phyloP scores from a whole-genome alignment of 495 filamentous ascomycete species.

The Penicillium crystallinum region DNA sequence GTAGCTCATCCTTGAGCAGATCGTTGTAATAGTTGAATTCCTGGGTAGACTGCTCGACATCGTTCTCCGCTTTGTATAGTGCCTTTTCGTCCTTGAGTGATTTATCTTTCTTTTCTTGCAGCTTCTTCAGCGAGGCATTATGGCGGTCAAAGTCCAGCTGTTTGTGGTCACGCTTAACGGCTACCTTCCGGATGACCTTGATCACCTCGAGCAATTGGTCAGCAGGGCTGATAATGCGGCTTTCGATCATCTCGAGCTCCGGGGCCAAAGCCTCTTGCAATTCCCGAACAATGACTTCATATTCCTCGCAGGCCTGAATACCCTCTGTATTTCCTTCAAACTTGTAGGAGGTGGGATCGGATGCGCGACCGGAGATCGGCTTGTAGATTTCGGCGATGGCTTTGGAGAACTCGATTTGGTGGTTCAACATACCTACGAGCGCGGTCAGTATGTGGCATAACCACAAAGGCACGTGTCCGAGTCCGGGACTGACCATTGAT shows the following conservation, averaged over 20 bases:
- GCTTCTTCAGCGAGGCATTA: conserved; percentile 76
- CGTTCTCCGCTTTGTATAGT: conserved; percentile 89
- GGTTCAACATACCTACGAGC: conserved; percentile 75
- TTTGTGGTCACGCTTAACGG: conserved; percentile 91
- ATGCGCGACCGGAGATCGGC: conserved; percentile 92
- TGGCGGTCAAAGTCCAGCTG: conserved; percentile 93
- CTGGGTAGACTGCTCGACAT: conserved; percentile 86
- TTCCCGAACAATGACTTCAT: conserved; percentile 85
- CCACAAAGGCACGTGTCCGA: neutral
- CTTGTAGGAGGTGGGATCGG: conserved; percentile 79
- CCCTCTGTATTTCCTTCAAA: conserved; percentile 88
- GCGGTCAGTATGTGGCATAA: conserved; percentile 10
- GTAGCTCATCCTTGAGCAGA: conserved; percentile 89
- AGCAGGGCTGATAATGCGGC: conserved; percentile 84
- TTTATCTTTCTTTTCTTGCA: conserved; percentile 97
- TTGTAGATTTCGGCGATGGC: conserved; percentile 95
- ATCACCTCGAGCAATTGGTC: conserved; percentile 92
- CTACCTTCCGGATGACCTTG: conserved; percentile 87
- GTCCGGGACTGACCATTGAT: conserved; percentile 64
- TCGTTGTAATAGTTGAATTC: conserved; percentile 98
- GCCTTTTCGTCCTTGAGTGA: conserved; percentile 96
- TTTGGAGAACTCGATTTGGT: conserved; percentile 98
- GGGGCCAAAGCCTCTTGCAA: conserved; percentile 82
- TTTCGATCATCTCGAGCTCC: conserved; percentile 97
- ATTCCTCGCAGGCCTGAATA: conserved; percentile 93